Evolutionary conservation across 2,329 filamentous ascomycete genomes (phyloP).

Genomic region (Lojkania enalia): DNA sequence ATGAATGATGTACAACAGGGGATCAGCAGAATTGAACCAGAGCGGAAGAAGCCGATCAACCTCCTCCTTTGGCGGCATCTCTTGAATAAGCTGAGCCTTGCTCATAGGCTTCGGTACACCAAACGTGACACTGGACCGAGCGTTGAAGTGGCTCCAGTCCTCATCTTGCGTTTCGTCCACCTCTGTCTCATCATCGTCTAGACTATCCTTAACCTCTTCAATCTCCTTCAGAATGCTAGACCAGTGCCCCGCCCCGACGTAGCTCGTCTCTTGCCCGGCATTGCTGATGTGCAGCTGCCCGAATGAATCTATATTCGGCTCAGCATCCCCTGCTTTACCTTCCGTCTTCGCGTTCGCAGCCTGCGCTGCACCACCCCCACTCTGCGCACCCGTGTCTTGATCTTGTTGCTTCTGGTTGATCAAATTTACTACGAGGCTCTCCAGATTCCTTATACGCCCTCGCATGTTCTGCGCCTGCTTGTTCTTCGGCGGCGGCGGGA

Average conservation of each 20-base stretch:
- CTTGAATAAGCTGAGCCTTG: constrained; percentile 25
- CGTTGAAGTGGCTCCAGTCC: constrained; percentile 19
- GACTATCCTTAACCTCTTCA: constrained; percentile 30
- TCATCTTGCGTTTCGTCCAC: constrained; percentile 18
- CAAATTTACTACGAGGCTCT: constrained; percentile 32
- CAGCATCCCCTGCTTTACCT: not conserved
- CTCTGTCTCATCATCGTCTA: constrained; percentile 26
- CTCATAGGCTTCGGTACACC: constrained; percentile 23
- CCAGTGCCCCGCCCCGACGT: constrained; percentile 33
- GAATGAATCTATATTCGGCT: constrained; percentile 19
- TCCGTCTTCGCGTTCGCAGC: not conserved
- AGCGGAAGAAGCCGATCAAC: constrained; percentile 28
- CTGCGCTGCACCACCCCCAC: not conserved
- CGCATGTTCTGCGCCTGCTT: constrained; percentile 36
- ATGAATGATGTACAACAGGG: constrained; percentile 28
- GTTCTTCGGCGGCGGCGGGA: constrained; percentile 26
- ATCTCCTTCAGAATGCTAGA: constrained; percentile 31
- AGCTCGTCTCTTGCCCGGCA: constrained; percentile 20
- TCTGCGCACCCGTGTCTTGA: not conserved
- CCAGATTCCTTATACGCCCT: constrained; percentile 31
- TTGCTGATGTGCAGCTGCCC: constrained; percentile 23
- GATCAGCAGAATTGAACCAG: constrained; percentile 30
- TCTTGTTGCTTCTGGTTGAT: constrained; percentile 34
- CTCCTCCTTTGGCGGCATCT: constrained; percentile 30
- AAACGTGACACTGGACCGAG: constrained; percentile 26